Evolutionary conservation across 306 rosid genomes (phyloP), one percentile per base, ranked within the genome.

Genomic region (Dalbergia oliveri): DNA sequence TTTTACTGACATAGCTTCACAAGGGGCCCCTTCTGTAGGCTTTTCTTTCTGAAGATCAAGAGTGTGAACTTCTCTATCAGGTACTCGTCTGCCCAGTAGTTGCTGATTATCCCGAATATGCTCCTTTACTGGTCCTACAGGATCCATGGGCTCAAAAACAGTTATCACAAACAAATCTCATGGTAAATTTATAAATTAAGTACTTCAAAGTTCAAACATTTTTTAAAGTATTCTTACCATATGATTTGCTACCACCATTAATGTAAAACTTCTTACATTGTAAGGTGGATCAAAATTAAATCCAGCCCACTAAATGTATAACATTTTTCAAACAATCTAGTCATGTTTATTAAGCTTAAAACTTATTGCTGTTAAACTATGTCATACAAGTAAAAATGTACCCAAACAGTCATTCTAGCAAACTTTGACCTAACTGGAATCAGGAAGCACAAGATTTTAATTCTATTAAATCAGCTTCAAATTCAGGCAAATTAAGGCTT

Each of bases 91-190:
- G 76, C 78, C 70, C 37, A 5, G 21, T 44, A 26, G 63, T 54
- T 34, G 37, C 35, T 76, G 75, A 60, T 77, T 78, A 26, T 45
- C 67, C 23, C 1, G 11, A 14, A 37, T 54, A 63, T 63, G 53
- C 70, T 79, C 81, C 72, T 68, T 80, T 14, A 19, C 3, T 78
- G 79, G 73, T 39, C 83, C 84, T 72, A 77, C 53, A 76, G 12
- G 54, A 80, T 49, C 59, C 70, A 54, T 64, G 64, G 51, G 73
- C 45, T 1, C 23, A 21, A 60, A 72, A 54, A 49, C 33, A 64
- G 62, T 62, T 71, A 37, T 61, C 44, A 67, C n/a, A 69, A 45
- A 9, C 21, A 69, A 45, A 50, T 45, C 51, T 19, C 41, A 35
- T 33, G 21, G 23, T 23, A 78, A 54, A 66, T 62, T 45, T 33